Evolutionary conservation across 2,329 filamentous ascomycete species (phyloP), one percentile per base, ranked within the genome.

Genomic region (Arthrobotrys pseudoclavata): DNA sequence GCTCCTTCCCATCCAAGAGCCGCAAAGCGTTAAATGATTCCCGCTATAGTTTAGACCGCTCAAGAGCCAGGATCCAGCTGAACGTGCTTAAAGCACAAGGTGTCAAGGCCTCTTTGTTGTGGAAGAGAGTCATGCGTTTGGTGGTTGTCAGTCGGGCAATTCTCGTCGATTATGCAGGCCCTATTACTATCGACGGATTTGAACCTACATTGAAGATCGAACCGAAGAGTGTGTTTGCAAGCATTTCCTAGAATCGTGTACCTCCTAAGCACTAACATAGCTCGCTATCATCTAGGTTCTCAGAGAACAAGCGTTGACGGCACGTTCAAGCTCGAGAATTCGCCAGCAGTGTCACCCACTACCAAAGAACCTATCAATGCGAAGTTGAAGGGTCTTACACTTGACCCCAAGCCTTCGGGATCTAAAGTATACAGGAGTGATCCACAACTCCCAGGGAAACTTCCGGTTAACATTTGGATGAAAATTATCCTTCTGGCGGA

Each of bases 401-500:
- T 76, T 18, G 47, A 42, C 3, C 3, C 55, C 10, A 29, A 47
- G 10, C 24, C 18, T 40, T 60, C 34, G 6, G 7, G 34, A 18
- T 20, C 29, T 42, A 15, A 22, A 37, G 24, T 3, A 15, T 26
- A 45, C 24, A 31, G 18, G 12, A n/a, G n/a, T n/a, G 53, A 53
- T n/a, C 34, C 47, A 37, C 37, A 60, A 13, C 69, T 79, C 13
- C 69, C 75, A 2, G 69, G 75, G 18, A 48, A 53, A 7, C 63
- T 79, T 7, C 75, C 75, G 2, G 40, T 61, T 26, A 34, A 74
- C 6, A n/a, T 79, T 4, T 79, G 75, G 75, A 69, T 69, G 48
- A 66, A 74, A 37, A 74, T 79, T 5, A 79, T 79, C 22, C 34
- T 69, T 9, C 26, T 79, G 1, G 75, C 75, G 4, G 75, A 79